A percentile compares a stretch with the other conserved stretches of the same genome.
Evolutionary conservation across 1,284 basidiomycete genomes (phyloP).

Genomic region (Earliella scabrosa): DNA sequence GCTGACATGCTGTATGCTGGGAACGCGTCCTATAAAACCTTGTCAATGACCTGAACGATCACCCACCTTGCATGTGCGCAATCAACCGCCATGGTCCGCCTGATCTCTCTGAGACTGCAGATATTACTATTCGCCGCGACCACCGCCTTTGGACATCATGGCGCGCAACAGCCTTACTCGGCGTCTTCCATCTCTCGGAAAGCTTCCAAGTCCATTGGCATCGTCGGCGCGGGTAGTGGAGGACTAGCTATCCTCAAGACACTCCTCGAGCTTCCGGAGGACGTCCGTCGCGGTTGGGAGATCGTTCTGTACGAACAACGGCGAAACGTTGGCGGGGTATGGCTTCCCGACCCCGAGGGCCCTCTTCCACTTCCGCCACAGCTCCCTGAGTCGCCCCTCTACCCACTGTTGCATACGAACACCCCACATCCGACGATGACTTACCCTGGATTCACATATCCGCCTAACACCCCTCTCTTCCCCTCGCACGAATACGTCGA

Average conservation of each 20-base stretch:
- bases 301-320: constrained; percentile 58
- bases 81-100: constrained; percentile 4
- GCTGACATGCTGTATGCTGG: not conserved
- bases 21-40: not conserved
- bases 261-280: constrained; percentile 49
- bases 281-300: constrained; percentile 44
- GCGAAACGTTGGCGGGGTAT: constrained; percentile 54
- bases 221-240: constrained; percentile 56
- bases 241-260: constrained; percentile 57
- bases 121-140: constrained; percentile 4
- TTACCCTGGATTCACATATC: constrained; percentile 55
- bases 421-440: constrained; percentile 56
- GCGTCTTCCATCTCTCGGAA: not conserved
- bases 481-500: constrained; percentile 51
- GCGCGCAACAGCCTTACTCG: constrained; percentile 3
- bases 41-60: not conserved
- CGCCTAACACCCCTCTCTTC: constrained; percentile 51
- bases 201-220: constrained; percentile 51
- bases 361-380: constrained; percentile 44
- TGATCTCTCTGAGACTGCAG: not conserved
- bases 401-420: constrained; percentile 58
- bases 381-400: constrained; percentile 58
- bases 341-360: constrained; percentile 47
- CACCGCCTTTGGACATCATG: constrained; percentile 1
- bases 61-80: not conserved